Conservation (phyloP, 2,329 filamentous ascomycete species). For the Pezicula radicicola region DNA sequence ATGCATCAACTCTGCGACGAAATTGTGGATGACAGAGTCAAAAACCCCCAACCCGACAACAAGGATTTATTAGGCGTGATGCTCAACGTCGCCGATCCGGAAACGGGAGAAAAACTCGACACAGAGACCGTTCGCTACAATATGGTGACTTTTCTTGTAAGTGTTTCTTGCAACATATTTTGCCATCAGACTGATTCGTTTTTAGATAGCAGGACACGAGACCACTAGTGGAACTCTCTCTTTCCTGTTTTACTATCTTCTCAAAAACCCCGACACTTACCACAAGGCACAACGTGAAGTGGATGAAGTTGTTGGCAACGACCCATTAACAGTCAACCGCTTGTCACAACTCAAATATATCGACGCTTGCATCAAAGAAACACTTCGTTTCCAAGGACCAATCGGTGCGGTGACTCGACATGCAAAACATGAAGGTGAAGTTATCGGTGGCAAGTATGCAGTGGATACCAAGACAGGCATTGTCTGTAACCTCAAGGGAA, state of each 20-base stretch:
- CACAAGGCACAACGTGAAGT: slow-evolving; percentile 46
- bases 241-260: slow-evolving; percentile 45
- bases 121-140: slow-evolving; percentile 65
- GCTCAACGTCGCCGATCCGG: slow-evolving; percentile 63
- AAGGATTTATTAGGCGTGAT: slow-evolving; percentile 70
- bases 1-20: slow-evolving; percentile 55
- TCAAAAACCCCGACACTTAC: slow-evolving; percentile 43
- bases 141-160: slow-evolving; percentile 34
- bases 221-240: slow-evolving; percentile 64
- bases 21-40: slow-evolving; percentile 57
- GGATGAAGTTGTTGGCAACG: slow-evolving; percentile 45
- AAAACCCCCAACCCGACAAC: slow-evolving; percentile 42
- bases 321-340: slow-evolving; percentile 41
- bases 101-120: slow-evolving; percentile 62
- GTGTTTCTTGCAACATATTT: no score
- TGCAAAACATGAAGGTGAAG: slow-evolving; percentile 25
- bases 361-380: slow-evolving; percentile 49
- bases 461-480: slow-evolving; percentile 48
- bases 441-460: slow-evolving; percentile 18
- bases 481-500: slow-evolving; percentile 44
- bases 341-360: slow-evolving; percentile 59
- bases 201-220: slow-evolving; percentile 47
- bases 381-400: slow-evolving; percentile 59
- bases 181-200: no score
- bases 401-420: slow-evolving; percentile 45